Base-by-base conservation (phyloP, 768 basidiomycete genomes). In the Leucocoprinus sp. region DNA sequence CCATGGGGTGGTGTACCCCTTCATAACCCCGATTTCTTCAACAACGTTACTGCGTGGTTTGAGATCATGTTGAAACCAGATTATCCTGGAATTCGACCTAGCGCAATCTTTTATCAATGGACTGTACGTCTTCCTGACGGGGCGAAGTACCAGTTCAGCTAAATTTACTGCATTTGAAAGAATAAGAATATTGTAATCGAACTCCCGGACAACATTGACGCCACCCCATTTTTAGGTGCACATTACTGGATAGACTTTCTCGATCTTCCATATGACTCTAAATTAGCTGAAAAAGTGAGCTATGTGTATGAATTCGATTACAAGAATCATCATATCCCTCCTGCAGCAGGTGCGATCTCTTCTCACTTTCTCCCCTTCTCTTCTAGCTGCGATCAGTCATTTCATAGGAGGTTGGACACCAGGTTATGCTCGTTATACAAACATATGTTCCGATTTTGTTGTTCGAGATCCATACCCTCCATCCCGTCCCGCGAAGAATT, bases 41-140 rank as follows among this genome's bases (percentile, higher is more conserved):
- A 62, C 29, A 58, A 61, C 34, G 56, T 65, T 8, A 49, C 55
- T 7, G 58, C 57, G 9, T 68, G 66, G 66, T 62, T 68, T 18
- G 57, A 61, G 26, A 38, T 57, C n/a, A 66, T 68, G 66, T 46
- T 68, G 1, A 46, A 42, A 24, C 59, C 60, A 1, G 52, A 59
- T 3, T 58, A 61, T 49, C 61, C 59, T 6, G 54, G 52, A 7
- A 51, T 57, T 4, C 52, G 52, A 2, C 55, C 57, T 12, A 52
- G 52, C 12, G 52, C 57, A 1, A 49, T 68, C 14, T 68, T 58
- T 37, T 58, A 58, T 28, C 63, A 64, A 40, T 51, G 52, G 33
- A 65, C 62, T 27, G 65, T 64, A 43, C 33, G 61, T 58, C 33
- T 15, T 39, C 35, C 14, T 17, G 22, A 11, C 6, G 9, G 6